These are phyloP conservation scores for Fusarium subtropicale DNA, from an alignment of 2,329 filamentous ascomycete species.

Conservation along the genomic window DNA sequence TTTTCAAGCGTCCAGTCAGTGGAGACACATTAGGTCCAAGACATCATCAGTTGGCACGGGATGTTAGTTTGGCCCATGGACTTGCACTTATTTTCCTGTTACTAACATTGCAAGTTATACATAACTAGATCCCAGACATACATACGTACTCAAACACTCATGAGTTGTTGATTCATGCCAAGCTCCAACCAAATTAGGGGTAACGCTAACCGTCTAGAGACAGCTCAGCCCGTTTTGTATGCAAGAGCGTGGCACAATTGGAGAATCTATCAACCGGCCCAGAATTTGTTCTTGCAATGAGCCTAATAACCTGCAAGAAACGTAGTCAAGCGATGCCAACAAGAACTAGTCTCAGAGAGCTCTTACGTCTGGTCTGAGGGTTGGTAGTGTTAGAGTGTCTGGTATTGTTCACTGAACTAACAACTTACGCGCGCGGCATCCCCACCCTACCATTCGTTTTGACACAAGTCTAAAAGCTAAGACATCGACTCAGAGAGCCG, in stretches of 20 bases:
- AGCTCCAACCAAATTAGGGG: constrained; percentile 2
- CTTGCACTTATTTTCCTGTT: neutral
- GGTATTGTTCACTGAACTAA: constrained; percentile 8
- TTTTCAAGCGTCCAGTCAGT: neutral
- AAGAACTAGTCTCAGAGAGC: neutral
- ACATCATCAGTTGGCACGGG: neutral
- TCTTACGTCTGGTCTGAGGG: constrained; percentile 1
- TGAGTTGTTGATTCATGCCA: constrained; percentile 8
- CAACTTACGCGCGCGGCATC: constrained; percentile 40
- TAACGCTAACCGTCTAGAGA: constrained; percentile 19
- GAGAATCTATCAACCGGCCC: neutral
- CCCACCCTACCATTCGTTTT: constrained; percentile 22
- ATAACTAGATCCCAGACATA: neutral
- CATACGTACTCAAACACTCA: neutral
- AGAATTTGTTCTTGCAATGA: neutral
- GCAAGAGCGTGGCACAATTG: constrained; percentile 10
- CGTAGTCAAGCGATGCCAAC: neutral
- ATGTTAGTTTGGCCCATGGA: neutral
- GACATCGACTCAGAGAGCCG: constrained; percentile 7
- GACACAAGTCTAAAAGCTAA: constrained; percentile 12
- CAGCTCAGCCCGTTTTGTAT: constrained; percentile 16
- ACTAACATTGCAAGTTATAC: neutral
- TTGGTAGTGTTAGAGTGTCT: constrained; percentile 9
- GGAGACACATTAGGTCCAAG: neutral
- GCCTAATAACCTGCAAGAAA: neutral